A percentile compares a stretch with the other conserved stretches of the same genome.
These are phyloP conservation scores for Fusarium avenaceum DNA, from an alignment of 2,329 filamentous ascomycete genomes.

Conservation along the genomic window DNA sequence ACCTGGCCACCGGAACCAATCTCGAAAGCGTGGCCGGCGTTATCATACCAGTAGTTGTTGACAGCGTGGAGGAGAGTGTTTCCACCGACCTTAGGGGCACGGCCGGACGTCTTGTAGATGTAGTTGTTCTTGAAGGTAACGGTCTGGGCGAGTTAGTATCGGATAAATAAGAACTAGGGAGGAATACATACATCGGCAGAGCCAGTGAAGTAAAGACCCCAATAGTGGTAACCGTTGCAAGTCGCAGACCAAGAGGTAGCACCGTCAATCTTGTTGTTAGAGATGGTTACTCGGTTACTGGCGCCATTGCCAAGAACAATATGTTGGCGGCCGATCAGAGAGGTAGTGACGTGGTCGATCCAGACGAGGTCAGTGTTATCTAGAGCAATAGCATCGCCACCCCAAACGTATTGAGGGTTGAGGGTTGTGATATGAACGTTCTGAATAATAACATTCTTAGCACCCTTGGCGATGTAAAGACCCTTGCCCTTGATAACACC, in stretches of 20 bases:
- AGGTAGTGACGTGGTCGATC: slow-evolving; percentile 12
- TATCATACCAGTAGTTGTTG: slow-evolving; percentile 20
- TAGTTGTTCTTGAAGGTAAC: slow-evolving; percentile 70
- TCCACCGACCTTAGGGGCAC: slow-evolving; percentile 2
- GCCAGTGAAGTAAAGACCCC: slow-evolving; percentile 68
- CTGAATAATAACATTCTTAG: slow-evolving; percentile 3
- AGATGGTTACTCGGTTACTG: slow-evolving; percentile 11
- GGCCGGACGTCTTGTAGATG: slow-evolving; percentile 50
- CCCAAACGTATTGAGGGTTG: slow-evolving; percentile 7
- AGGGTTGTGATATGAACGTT: slow-evolving; percentile 1
- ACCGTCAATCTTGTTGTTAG: slow-evolving; percentile 13
- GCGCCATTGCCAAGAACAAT: slow-evolving; percentile 7
- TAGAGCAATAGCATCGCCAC: not conserved
- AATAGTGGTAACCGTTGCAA: slow-evolving; percentile 71
- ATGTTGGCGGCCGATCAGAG: slow-evolving; percentile 9
- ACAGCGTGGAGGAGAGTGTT: slow-evolving; percentile 18
- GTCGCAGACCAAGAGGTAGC: slow-evolving; percentile 53
- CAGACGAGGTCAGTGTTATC: slow-evolving; percentile 16
- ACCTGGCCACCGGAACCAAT: not conserved
- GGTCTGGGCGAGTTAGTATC: slow-evolving; percentile 48
- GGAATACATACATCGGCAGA: slow-evolving; percentile 52
- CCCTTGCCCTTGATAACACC: slow-evolving; percentile 2
- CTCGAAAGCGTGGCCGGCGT: slow-evolving; percentile 4
- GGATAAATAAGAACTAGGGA: no score
- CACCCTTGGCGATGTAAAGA: not conserved